phyloP scores from a whole-genome alignment of 2,329 filamentous ascomycete genomes.

The Colletotrichum nymphaeae region DNA sequence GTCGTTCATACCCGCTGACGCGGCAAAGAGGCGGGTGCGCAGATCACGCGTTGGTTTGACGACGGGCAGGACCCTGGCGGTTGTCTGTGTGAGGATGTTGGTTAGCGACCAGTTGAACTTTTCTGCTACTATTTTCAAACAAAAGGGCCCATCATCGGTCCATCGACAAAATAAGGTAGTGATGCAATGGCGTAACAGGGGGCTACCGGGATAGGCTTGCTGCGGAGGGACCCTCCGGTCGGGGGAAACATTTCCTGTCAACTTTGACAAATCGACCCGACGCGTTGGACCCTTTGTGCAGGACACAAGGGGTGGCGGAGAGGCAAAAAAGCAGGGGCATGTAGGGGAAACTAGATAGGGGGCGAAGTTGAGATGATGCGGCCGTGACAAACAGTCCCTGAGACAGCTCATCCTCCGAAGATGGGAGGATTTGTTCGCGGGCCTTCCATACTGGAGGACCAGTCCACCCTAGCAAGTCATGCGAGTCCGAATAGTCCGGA shows the following conservation, averaged over 20 bases:
- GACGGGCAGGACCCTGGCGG: constrained; percentile 74
- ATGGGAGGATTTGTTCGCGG: constrained; percentile 2
- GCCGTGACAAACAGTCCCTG: not conserved
- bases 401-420: constrained; percentile 24
- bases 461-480: constrained; percentile 13
- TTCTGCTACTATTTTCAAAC: constrained; percentile 9
- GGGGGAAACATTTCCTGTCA: not conserved
- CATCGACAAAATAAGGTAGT: not conserved
- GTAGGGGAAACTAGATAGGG: constrained; percentile 3
- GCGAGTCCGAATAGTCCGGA: constrained; percentile 30
- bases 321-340: constrained; percentile 1
- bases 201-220: not conserved
- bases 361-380: constrained; percentile 19
- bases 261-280: constrained; percentile 17
- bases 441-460: not conserved
- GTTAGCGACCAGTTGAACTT: constrained; percentile 27
- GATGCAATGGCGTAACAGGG: too few species aligned
- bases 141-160: not conserved
- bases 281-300: constrained; percentile 23
- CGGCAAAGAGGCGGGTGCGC: constrained; percentile 81
- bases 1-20: constrained; percentile 79
- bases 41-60: constrained; percentile 85
- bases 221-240: not conserved
- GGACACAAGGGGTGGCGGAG: not conserved
- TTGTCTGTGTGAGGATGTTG: constrained; percentile 61